Evolutionary conservation across 2,329 filamentous ascomycete species (phyloP), one percentile per base, ranked within the genome.

Genomic region (Diaporthe citriasiana): DNA sequence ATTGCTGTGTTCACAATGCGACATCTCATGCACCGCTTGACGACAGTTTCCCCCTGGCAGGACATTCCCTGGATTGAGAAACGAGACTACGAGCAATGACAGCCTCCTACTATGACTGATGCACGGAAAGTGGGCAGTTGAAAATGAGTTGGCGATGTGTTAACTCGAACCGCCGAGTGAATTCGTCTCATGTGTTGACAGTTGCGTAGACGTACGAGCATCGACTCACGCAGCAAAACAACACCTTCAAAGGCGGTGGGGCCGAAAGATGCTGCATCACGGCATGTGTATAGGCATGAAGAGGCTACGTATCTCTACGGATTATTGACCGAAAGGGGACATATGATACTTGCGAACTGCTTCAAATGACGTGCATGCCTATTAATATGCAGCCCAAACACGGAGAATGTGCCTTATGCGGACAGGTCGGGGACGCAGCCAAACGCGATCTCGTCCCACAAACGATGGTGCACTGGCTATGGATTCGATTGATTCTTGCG

Each of bases 341-440:
- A 45, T 17, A 30, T 66, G 63, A 51, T 19, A 38, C 45, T 27
- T n/a, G 45, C 38, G 50, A 38, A 38, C 30, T 27, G 45, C 47
- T n/a, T 45, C 9, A 13, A 63, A 15, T 66, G 63, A 66, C 63
- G 63, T 50, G 63, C 45, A 51, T 25, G 60, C 6, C 60, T 66
- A 66, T 66, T 65, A 65, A 65, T 65, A 65, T 47, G 59, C 40
- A n/a, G 40, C 27, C 19, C 25, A 45, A 47, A 65, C 59, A 47
- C 59, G 42, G 60, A 50, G 60, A 2, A 35, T 4, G 9, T 65
- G 40, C 60, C 42, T 27, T 9, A 35, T 65, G 6, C 27, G 42
- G 60, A 50, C 19, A 35, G 40, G 27, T n/a, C 42, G n/a, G 27
- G 25, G 42, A 65, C 5, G 13, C 19, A 15, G 42, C 27, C 22